Base-by-base conservation (phyloP, 1,139 yeast genomes). In the Arxiozyma telluris region DNA sequence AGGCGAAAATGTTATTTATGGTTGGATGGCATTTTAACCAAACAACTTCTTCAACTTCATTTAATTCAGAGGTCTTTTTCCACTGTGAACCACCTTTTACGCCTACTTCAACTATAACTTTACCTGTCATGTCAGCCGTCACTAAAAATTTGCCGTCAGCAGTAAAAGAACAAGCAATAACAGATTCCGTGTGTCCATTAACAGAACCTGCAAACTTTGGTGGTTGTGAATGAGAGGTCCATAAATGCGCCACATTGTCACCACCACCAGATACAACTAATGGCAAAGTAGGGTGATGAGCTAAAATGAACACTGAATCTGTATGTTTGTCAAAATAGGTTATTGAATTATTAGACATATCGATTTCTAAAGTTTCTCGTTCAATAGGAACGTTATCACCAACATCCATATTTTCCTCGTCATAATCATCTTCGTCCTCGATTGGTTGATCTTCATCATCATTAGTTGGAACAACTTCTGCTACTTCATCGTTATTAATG, bases 121-220 rank as follows among this genome's bases (percentile, higher is more conserved):
- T 82, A 54, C 98, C 98, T 52, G 82, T 83, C 99, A 93, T 93
- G 69, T 94, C 98, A 49, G 93, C 98, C 8, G 97, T 86, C 11
- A 93, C 79, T 46, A 87, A 76, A 65, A 75, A 89, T 50, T 80
- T 77, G 25, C 98, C 98, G 62, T 89, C 95, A 44, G 75, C 71
- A 0, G 96, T 84, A 70, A 94, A 93, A 0, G 83, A 88, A 50
- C 94, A 93, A 11, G 90, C 77, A 52, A 89, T 80, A 11, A 93
- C 95, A 34, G 96, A 86, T 67, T 93, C 99, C 46, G 83, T 84
- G 70, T 89, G 96, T 21, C 58, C 62, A 18, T 91, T 90, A 51
- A 91, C 73, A 62, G 85, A 84, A 45, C 87, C 83, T 2, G 88
- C 91, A 58, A 85, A 76, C 59, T 84, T 80, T 9, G 96, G 90